Evolutionary conservation across 306 rosid species (phyloP).

Genomic region (Begonia masoniana): DNA sequence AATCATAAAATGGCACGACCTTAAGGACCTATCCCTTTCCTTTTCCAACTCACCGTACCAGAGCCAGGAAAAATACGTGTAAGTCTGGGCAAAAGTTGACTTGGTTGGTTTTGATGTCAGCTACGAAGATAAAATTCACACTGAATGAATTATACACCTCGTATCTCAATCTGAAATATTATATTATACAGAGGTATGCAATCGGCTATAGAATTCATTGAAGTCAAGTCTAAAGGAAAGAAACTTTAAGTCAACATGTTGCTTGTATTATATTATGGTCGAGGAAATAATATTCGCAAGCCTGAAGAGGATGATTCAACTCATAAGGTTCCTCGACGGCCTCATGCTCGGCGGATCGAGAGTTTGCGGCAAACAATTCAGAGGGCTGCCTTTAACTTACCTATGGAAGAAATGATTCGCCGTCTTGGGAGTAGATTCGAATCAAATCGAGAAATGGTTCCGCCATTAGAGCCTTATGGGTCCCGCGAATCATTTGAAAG

Average conservation of each 20-base stretch:
- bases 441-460: constrained; percentile 38
- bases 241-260: constrained; percentile 90
- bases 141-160: too few species aligned
- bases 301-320: constrained; percentile 50
- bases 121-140: too few species aligned
- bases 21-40: too few species aligned
- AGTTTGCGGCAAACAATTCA: constrained; percentile 81
- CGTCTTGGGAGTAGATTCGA: constrained; percentile 79
- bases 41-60: too few species aligned
- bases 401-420: constrained; percentile 88
- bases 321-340: constrained; percentile 71
- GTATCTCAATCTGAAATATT: too few species aligned
- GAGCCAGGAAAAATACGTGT: too few species aligned
- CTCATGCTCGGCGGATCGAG: constrained; percentile 79
- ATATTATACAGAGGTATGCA: constrained; percentile 17
- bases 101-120: too few species aligned
- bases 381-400: constrained; percentile 47
- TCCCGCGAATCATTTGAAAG: constrained; percentile 43
- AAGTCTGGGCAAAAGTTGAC: too few species aligned
- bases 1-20: too few species aligned
- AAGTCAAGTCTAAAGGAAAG: constrained; percentile 94
- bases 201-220: constrained; percentile 71
- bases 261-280: constrained; percentile 93
- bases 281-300: constrained; percentile 33
- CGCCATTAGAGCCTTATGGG: constrained; percentile 32